Percentiles rank a stretch among this genome's conserved stretches.
phyloP scores from a whole-genome alignment of 2,329 filamentous ascomycete genomes.

The Tolypocladium tundrense region DNA sequence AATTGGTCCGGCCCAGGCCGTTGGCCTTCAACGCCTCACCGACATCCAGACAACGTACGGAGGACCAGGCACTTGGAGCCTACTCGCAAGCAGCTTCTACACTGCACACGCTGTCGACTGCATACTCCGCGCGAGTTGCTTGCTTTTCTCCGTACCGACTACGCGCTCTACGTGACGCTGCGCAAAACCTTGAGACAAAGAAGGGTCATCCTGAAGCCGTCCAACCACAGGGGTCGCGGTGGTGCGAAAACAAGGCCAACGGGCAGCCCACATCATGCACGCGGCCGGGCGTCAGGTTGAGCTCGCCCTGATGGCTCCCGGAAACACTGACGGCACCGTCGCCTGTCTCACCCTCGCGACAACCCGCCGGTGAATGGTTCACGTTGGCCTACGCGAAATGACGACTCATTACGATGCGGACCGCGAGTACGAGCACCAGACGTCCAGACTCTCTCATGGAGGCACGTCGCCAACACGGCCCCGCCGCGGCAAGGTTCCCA shows the following conservation, averaged over 20 bases:
- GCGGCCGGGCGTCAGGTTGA: neutral
- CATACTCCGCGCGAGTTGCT: neutral
- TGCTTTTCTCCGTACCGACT: neutral
- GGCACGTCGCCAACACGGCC: neutral
- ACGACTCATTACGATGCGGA: neutral
- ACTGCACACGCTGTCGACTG: neutral
- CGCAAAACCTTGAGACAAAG: neutral
- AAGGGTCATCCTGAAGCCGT: neutral
- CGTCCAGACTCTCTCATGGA: neutral
- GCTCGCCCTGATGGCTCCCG: neutral
- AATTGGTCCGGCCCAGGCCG: no score
- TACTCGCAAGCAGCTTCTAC: neutral
- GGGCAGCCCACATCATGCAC: neutral
- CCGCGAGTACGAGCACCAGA: neutral
- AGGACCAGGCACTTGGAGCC: neutral
- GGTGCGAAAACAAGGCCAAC: neutral
- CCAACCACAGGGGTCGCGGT: neutral
- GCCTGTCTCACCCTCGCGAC: neutral
- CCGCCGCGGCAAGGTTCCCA: neutral
- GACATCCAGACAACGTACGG: neutral
- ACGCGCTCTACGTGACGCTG: neutral
- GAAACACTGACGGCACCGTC: no score
- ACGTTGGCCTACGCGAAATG: neutral
- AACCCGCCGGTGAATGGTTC: neutral
- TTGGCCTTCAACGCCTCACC: neutral